A percentile compares a stretch with the other conserved stretches of the same genome.
Conservation (phyloP, 805 yeast species). For the Alloascoidea hylecoeti region DNA sequence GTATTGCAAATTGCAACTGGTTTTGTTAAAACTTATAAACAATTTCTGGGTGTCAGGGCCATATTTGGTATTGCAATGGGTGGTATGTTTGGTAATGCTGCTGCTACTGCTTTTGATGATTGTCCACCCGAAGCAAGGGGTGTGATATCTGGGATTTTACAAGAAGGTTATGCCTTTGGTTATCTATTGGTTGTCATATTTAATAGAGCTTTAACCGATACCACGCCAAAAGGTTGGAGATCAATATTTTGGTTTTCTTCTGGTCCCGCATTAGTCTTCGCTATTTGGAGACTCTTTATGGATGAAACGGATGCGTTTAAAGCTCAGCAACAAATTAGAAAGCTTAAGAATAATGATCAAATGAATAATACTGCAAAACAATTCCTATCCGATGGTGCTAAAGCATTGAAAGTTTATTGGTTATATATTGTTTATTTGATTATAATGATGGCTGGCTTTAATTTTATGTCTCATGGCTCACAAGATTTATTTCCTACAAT, state of each 20-base stretch:
- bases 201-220: slow-evolving; percentile 39
- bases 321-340: slow-evolving; percentile 16
- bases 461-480: slow-evolving; percentile 61
- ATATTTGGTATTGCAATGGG: slow-evolving; percentile 62
- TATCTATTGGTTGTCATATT: slow-evolving; percentile 52
- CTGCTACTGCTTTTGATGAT: slow-evolving; percentile 56
- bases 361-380: too few species aligned
- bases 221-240: slow-evolving; percentile 46
- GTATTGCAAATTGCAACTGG: slow-evolving; percentile 53
- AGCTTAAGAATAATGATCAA: too few species aligned
- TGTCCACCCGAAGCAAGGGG: slow-evolving; percentile 47
- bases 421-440: slow-evolving; percentile 41
- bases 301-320: slow-evolving; percentile 48
- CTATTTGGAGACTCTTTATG: slow-evolving; percentile 38
- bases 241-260: slow-evolving; percentile 63
- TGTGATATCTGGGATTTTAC: slow-evolving; percentile 52
- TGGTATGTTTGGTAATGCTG: slow-evolving; percentile 50
- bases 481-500: slow-evolving; percentile 63
- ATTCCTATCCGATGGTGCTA: slow-evolving; percentile 20
- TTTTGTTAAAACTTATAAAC: slow-evolving; percentile 40
- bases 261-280: slow-evolving; percentile 45
- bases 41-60: slow-evolving; percentile 49
- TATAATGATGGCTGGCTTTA: slow-evolving; percentile 52
- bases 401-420: slow-evolving; percentile 39
- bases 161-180: slow-evolving; percentile 71